Conservation (phyloP, 2,329 filamentous ascomycete genomes). For the Akanthomyces dipterigenus region DNA sequence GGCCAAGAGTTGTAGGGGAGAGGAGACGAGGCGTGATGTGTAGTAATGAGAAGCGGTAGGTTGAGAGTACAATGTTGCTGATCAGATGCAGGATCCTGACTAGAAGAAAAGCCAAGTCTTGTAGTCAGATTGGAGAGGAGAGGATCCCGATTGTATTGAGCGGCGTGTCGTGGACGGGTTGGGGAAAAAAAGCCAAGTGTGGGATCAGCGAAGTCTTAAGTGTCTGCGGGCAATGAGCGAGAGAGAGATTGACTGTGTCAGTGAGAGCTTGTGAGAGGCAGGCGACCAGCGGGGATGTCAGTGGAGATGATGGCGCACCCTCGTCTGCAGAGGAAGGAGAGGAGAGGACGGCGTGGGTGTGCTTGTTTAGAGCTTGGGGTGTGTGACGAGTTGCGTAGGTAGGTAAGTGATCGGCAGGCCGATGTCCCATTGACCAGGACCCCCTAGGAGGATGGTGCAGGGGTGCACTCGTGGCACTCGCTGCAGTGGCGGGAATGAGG, state of each 20-base stretch:
- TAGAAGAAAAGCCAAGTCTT: constrained; percentile 39
- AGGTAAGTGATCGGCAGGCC: constrained; percentile 48
- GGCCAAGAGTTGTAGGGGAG: neutral
- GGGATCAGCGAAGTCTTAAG: constrained; percentile 57
- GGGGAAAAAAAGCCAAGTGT: constrained; percentile 19
- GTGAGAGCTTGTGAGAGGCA: constrained; percentile 20
- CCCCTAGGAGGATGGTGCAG: constrained; percentile 38
- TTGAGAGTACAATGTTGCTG: constrained; percentile 30
- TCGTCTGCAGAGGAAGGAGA: constrained; percentile 2
- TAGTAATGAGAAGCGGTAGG: constrained; percentile 10
- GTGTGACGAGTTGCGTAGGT: constrained; percentile 44
- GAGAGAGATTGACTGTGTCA: constrained; percentile 19
- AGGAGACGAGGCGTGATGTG: neutral
- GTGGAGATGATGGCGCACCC: constrained; percentile 24
- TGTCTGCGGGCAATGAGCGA: constrained; percentile 31
- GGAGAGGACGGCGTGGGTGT: neutral
- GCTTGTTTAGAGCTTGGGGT: constrained; percentile 18
- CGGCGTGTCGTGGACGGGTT: constrained; percentile 10
- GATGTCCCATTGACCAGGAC: constrained; percentile 44
- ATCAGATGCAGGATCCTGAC: constrained; percentile 46
- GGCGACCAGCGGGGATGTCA: constrained; percentile 26
- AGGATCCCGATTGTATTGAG: constrained; percentile 20
- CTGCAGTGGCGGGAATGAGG: neutral
- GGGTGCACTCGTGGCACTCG: constrained; percentile 14
- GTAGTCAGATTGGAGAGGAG: constrained; percentile 21